These are phyloP conservation scores for Vigna nakashimae DNA, from an alignment of 306 rosid species.

Conservation along the genomic window DNA sequence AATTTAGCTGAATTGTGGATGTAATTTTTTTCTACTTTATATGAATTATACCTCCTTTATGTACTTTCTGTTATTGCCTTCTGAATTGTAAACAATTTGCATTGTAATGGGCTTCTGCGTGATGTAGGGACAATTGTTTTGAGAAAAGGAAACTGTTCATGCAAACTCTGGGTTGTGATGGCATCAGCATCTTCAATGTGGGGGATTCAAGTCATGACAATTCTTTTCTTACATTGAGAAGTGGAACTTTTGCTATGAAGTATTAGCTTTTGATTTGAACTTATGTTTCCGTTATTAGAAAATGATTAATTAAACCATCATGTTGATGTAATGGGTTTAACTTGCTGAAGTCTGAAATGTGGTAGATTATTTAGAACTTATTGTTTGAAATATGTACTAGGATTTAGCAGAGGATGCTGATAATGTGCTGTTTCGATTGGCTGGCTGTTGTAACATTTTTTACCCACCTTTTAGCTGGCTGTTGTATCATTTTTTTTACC, in stretches of 20 bases:
- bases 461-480: conserved; percentile 50
- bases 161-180: conserved; percentile 50
- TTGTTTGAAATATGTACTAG: conserved; percentile 76
- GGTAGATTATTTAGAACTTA: conserved; percentile 58
- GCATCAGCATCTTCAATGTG: conserved; percentile 36
- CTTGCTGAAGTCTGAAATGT: conserved; percentile 67
- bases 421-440: conserved; percentile 63
- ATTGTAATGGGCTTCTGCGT: conserved; percentile 37
- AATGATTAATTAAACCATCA: conserved; percentile 54
- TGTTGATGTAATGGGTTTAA: conserved; percentile 77
- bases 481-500: conserved; percentile 56
- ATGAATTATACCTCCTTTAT: not conserved
- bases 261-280: conserved; percentile 54
- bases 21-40: not conserved
- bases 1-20: not conserved
- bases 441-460: conserved; percentile 66
- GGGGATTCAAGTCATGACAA: conserved; percentile 51
- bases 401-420: conserved; percentile 76
- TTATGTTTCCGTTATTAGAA: conserved; percentile 58
- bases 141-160: conserved; percentile 51
- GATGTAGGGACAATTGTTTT: conserved; percentile 53
- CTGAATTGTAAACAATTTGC: conserved; percentile 38
- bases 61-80: conserved; percentile 32
- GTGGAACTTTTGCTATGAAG: conserved; percentile 59
- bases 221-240: conserved; percentile 55